Base-by-base conservation (phyloP, 2,329 filamentous ascomycete genomes). In the Claviceps maximensis region DNA sequence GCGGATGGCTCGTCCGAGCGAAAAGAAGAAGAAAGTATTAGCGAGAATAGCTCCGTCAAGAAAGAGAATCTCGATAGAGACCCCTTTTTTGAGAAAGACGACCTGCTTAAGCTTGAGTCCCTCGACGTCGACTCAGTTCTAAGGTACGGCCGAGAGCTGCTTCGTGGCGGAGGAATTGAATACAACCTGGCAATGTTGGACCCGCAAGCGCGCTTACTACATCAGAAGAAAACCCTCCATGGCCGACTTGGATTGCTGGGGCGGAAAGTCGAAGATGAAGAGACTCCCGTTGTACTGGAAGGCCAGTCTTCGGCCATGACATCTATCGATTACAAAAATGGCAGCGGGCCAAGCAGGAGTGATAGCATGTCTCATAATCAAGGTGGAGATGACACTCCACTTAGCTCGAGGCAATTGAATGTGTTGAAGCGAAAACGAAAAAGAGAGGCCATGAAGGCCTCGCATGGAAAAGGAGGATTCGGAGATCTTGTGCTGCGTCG, bases 381-480 rank as follows among this genome's bases (percentile, higher is more conserved):
- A 53, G 61, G 69, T 45, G 60, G 74, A 2, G 86, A 88, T 57
- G 86, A 89, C 62, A 70, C 78, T 4, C 83, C 83, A 2, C 75
- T 98, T 50, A 97, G 93, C 71, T 91, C 93, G 56, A 82, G 93
- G 44, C 93, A 98, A 63, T 79, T 96, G 21, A 98, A 98, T 63
- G 88, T 93, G 51, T 72, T 98, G 10, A 97, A 97, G 69, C 82
- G 93, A 45, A 96, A 97, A 66, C 83, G 89, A 45, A 98, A 97
- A 70, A 82, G 86, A 61, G 88, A 94, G 60, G 84, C 89, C 3
- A 89, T 93, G 67, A 85, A 89, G 62, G 88, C 91, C 51, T 88
- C 78, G 0, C 78, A 90, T 54, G 91, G 86, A 58, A 97, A 96
- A 66, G 84, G 88, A 51, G 84, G 87, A 0, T 86, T 95, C 48